phyloP scores from a whole-genome alignment of 768 basidiomycete genomes.

The Mycena haematopus region DNA sequence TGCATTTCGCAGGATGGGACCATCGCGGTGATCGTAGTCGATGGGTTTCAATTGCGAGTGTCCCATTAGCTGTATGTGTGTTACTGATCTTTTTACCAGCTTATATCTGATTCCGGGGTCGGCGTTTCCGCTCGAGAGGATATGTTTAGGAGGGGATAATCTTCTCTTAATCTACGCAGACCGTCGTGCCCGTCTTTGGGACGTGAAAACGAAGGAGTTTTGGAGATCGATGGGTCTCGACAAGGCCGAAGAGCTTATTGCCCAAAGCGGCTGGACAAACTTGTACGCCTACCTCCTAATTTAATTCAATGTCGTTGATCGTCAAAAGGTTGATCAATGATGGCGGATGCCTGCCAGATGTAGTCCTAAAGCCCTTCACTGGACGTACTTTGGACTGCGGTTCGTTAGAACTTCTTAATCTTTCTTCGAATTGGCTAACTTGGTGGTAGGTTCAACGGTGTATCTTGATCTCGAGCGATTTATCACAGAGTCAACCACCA shows the following conservation, averaged over 20 bases:
- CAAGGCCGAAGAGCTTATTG: conserved; percentile 78
- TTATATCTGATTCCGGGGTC: conserved; percentile 85
- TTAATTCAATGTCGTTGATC: neutral
- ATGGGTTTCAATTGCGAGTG: conserved; percentile 80
- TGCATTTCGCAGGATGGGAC: conserved; percentile 83
- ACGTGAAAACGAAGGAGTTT: conserved; percentile 81
- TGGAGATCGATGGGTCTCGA: conserved; percentile 80
- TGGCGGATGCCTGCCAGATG: conserved; percentile 33
- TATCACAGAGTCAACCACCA: conserved; percentile 52
- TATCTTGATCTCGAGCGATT: conserved; percentile 59
- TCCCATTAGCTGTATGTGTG: neutral
- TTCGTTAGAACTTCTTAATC: conserved; percentile 20
- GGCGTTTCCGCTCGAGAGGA: conserved; percentile 62
- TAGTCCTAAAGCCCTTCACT: conserved; percentile 36
- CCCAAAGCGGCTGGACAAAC: conserved; percentile 75
- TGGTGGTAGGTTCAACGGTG: conserved; percentile 52
- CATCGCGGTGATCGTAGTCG: conserved; percentile 77
- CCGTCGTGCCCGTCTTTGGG: conserved; percentile 86
- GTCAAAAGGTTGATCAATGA: conserved; percentile 31
- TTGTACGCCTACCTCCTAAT: conserved; percentile 51
- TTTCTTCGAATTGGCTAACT: neutral
- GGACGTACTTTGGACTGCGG: conserved; percentile 25
- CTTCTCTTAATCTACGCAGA: conserved; percentile 79
- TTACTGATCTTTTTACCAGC: conserved; percentile 46
- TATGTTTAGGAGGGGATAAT: conserved; percentile 74